Percentiles rank a stretch among this genome's conserved stretches.
Conservation (phyloP, 2,329 filamentous ascomycete species). For the Fonsecaea pedrosoi region DNA sequence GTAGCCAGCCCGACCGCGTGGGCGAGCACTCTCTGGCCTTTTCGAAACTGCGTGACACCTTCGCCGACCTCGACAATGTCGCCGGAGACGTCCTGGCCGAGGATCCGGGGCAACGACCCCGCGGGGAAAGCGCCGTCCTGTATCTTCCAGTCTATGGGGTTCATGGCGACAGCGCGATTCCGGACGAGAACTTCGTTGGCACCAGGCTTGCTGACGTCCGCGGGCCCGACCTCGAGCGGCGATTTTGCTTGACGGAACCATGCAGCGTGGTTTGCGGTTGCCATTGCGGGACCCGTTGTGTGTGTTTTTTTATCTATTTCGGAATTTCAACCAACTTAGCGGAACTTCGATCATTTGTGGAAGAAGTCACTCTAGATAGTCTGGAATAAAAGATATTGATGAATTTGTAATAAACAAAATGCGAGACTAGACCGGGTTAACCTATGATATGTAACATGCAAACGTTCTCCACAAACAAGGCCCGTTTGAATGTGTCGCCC, state of each 20-base stretch:
- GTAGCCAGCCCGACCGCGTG: slow-evolving; percentile 36
- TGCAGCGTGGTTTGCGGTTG: slow-evolving; percentile 34
- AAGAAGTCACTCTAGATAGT: not conserved
- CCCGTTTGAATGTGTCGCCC: not conserved
- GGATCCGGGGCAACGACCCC: slow-evolving; percentile 42
- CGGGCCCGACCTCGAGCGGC: slow-evolving; percentile 36
- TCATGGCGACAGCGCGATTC: slow-evolving; percentile 42
- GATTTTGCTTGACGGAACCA: slow-evolving; percentile 35
- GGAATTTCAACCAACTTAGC: no score
- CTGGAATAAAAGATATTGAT: not conserved
- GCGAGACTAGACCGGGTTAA: not conserved
- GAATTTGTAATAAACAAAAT: not conserved
- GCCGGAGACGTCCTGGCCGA: slow-evolving; percentile 43
- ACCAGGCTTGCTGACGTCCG: slow-evolving; percentile 30
- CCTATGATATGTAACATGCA: not conserved
- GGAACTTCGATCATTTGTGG: not conserved
- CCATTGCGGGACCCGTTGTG: not conserved
- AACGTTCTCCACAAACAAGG: not conserved
- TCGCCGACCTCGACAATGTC: slow-evolving; percentile 43
- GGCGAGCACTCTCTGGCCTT: slow-evolving; percentile 45
- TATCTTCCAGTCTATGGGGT: slow-evolving; percentile 47
- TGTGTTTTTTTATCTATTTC: not conserved
- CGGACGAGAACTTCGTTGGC: slow-evolving; percentile 39
- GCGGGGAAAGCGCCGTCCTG: slow-evolving; percentile 39
- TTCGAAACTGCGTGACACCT: slow-evolving; percentile 40